Percentiles rank a stretch among this genome's conserved stretches.
Evolutionary conservation across 192 early-diverging fungal species (phyloP).

Genomic region (Gigaspora rosea): DNA sequence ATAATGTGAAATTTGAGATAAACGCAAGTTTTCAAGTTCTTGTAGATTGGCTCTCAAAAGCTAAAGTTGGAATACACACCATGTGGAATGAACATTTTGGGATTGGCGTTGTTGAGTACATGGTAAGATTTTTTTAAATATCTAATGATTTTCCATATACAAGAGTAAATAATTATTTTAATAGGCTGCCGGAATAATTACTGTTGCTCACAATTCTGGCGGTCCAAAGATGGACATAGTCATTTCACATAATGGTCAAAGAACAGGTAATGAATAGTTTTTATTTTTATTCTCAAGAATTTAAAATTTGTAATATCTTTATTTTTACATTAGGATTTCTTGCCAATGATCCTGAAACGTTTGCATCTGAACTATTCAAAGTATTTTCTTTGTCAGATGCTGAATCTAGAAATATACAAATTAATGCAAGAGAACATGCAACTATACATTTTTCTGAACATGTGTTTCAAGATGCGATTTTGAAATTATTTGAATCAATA

Average conservation of each 20-base stretch:
- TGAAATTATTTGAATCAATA: neutral
- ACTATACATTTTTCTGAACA: slow-evolving; percentile 71
- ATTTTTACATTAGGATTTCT: slow-evolving; percentile 57
- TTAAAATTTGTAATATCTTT: slow-evolving; percentile 7
- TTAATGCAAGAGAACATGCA: slow-evolving; percentile 63
- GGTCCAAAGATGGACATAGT: slow-evolving; percentile 90
- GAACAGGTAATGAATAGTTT: slow-evolving; percentile 30
- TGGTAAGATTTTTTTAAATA: slow-evolving; percentile 60
- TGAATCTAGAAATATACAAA: slow-evolving; percentile 52
- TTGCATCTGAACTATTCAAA: slow-evolving; percentile 60
- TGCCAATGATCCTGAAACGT: slow-evolving; percentile 62
- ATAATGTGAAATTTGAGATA: slow-evolving; percentile 74
- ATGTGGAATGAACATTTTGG: slow-evolving; percentile 99
- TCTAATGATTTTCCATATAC: neutral
- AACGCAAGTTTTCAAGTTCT: slow-evolving; percentile 82
- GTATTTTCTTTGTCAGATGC: slow-evolving; percentile 45
- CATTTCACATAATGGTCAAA: slow-evolving; percentile 42
- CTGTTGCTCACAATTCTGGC: slow-evolving; percentile 81
- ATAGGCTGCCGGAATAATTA: slow-evolving; percentile 80
- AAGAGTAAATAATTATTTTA: slow-evolving; percentile 14
- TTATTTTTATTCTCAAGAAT: neutral
- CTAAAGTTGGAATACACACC: slow-evolving; percentile 87
- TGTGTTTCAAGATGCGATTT: slow-evolving; percentile 38
- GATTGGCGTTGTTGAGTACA: slow-evolving; percentile 96
- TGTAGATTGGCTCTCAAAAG: slow-evolving; percentile 56